These are phyloP conservation scores for Prunus mongolica DNA, from an alignment of 306 rosid species.

Conservation along the genomic window DNA sequence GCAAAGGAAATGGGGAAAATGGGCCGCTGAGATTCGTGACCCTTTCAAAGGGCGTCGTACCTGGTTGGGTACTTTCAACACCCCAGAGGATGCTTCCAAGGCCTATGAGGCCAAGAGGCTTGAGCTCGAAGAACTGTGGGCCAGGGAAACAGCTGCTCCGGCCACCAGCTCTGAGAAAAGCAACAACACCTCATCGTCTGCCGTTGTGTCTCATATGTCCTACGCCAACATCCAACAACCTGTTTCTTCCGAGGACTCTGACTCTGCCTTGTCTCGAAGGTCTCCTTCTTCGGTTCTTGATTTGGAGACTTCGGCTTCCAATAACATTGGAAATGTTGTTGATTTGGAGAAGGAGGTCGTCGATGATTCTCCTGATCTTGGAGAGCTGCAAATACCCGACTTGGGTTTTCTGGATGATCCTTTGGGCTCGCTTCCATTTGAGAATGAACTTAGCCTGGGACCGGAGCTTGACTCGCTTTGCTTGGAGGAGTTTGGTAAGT, in stretches of 20 bases:
- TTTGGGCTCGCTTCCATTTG: conserved; percentile 20
- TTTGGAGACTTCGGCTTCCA: conserved; percentile 41
- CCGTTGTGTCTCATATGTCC: not conserved
- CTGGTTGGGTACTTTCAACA: conserved; percentile 81
- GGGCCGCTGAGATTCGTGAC: conserved; percentile 96
- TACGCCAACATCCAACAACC: conserved; percentile 5
- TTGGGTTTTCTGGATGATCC: conserved; percentile 32
- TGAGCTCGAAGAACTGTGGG: conserved; percentile 38
- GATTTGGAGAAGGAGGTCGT: conserved; percentile 25
- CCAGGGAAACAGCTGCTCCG: conserved; percentile 20
- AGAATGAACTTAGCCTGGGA: conserved; percentile 17
- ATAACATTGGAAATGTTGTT: conserved; percentile 10
- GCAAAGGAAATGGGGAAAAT: conserved; percentile 78
- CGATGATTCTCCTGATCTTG: conserved; percentile 7
- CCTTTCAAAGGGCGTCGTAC: conserved; percentile 47
- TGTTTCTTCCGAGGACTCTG: conserved; percentile 27
- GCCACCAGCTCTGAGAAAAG: conserved; percentile 19
- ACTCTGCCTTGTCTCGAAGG: conserved; percentile 34
- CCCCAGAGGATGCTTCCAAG: conserved; percentile 67
- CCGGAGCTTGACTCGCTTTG: conserved; percentile 33
- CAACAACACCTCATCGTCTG: conserved; percentile 10
- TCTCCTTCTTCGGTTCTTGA: conserved; percentile 68
- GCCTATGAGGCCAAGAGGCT: conserved; percentile 59
- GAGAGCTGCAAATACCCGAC: conserved; percentile 37
- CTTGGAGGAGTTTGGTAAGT: conserved; percentile 31